phyloP scores from a whole-genome alignment of 2,329 filamentous ascomycete genomes.

The Fusarium oxysporum region DNA sequence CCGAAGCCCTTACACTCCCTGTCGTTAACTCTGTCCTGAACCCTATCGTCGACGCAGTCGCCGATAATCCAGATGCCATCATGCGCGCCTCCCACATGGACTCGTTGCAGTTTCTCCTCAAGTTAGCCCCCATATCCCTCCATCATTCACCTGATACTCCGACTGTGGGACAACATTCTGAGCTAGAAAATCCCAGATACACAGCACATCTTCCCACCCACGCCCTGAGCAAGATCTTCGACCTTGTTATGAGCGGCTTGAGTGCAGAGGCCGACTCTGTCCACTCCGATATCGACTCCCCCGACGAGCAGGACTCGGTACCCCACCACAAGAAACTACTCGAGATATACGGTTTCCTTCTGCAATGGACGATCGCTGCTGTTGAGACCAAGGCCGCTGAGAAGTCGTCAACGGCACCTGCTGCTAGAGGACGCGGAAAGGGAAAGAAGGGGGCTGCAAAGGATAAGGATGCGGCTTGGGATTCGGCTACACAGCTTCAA shows the following conservation, averaged over 20 bases:
- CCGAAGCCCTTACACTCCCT: conserved; percentile 80
- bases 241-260: conserved; percentile 87
- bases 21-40: conserved; percentile 89
- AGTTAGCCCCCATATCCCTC: conserved; percentile 78
- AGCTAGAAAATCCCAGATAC: conserved; percentile 76
- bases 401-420: conserved; percentile 77
- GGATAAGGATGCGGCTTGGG: conserved; percentile 89
- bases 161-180: conserved; percentile 46
- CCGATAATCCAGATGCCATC: conserved; percentile 91
- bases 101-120: conserved; percentile 93
- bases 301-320: conserved; percentile 88
- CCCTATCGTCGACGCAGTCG: conserved; percentile 90
- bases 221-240: conserved; percentile 91
- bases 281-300: conserved; percentile 84
- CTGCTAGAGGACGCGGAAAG: conserved; percentile 78
- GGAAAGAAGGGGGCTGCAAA: conserved; percentile 81
- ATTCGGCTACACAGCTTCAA: conserved; percentile 88
- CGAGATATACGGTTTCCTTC: conserved; percentile 91
- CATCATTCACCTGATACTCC: conserved; percentile 36
- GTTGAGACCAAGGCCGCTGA: conserved; percentile 94
- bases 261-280: conserved; percentile 87
- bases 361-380: conserved; percentile 96
- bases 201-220: conserved; percentile 82
- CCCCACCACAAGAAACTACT: conserved; percentile 90
- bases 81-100: conserved; percentile 84